phyloP scores from a whole-genome alignment of 495 filamentous ascomycete genomes.

The Aspergillus diversus region DNA sequence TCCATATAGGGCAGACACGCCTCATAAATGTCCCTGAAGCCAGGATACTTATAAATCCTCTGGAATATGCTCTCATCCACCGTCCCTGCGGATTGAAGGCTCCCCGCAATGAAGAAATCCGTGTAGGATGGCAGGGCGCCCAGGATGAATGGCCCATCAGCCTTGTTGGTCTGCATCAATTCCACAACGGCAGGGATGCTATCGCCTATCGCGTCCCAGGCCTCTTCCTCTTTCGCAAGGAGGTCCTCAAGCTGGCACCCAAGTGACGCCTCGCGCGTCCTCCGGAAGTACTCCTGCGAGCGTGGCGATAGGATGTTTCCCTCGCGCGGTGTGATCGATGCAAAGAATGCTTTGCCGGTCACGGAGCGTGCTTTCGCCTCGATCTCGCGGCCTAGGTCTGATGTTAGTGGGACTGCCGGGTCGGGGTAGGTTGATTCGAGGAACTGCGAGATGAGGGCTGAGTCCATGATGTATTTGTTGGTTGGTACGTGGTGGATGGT shows the following conservation, averaged over 20 bases:
- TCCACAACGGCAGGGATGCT: conserved; percentile 31
- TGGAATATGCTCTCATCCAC: conserved; percentile 41
- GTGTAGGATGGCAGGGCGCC: conserved; percentile 35
- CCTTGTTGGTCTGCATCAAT: conserved; percentile 38
- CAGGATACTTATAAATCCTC: conserved; percentile 32
- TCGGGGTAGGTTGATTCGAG: conserved; percentile 44
- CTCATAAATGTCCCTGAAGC: conserved; percentile 40
- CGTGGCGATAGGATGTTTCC: conserved; percentile 42
- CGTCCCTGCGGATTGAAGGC: conserved; percentile 37
- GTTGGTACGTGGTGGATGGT: conserved; percentile 45
- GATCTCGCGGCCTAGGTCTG: conserved; percentile 39
- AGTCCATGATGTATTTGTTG: conserved; percentile 47
- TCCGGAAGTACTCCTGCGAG: conserved; percentile 42
- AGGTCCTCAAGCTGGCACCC: conserved; percentile 40
- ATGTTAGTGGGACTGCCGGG: conserved; percentile 36
- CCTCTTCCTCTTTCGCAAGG: conserved; percentile 37
- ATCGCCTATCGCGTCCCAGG: conserved; percentile 31
- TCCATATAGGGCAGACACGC: conserved; percentile 43
- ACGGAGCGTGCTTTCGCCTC: conserved; percentile 34
- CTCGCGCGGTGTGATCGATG: conserved; percentile 40
- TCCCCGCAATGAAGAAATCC: conserved; percentile 45
- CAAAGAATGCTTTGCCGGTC: conserved; percentile 28
- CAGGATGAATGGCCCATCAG: conserved; percentile 43
- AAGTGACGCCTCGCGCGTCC: conserved; percentile 39
- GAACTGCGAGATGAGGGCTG: conserved; percentile 40